phyloP scores from a whole-genome alignment of 768 basidiomycete genomes.

The Boletus patriciae region DNA sequence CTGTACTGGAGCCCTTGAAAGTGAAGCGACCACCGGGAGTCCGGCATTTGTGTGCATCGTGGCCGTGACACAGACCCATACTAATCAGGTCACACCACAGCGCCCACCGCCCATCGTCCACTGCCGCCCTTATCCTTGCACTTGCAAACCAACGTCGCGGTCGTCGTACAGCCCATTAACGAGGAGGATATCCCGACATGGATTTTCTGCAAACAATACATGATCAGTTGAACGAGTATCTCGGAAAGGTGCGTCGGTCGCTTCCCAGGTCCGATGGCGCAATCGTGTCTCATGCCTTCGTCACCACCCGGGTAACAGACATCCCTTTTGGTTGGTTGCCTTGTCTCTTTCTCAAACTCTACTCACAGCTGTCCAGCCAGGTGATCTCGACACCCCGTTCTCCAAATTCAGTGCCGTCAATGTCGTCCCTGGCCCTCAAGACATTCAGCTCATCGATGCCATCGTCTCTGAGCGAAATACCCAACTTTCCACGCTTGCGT shows the following conservation, averaged over 20 bases:
- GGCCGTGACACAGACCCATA: conserved; percentile 10
- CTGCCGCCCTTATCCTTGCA: neutral
- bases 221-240: conserved; percentile 19
- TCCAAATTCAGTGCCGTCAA: conserved; percentile 9
- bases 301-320: conserved; percentile 6
- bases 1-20: neutral
- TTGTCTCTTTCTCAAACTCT: neutral
- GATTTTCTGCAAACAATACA: conserved; percentile 17
- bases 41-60: neutral
- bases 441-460: conserved; percentile 17
- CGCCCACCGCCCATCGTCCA: neutral
- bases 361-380: conserved; percentile 3
- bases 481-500: conserved; percentile 21
- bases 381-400: conserved; percentile 21
- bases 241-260: conserved; percentile 20
- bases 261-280: conserved; percentile 28
- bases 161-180: neutral
- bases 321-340: conserved; percentile 21
- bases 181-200: conserved; percentile 6
- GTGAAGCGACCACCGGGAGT: neutral
- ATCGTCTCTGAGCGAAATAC: conserved; percentile 20
- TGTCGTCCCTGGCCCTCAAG: conserved; percentile 12
- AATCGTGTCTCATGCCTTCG: conserved; percentile 33
- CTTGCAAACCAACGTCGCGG: conserved; percentile 5
- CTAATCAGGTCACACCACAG: neutral